These are phyloP conservation scores for Cercospora citrullina DNA, from an alignment of 2,329 filamentous ascomycete species.

Conservation along the genomic window DNA sequence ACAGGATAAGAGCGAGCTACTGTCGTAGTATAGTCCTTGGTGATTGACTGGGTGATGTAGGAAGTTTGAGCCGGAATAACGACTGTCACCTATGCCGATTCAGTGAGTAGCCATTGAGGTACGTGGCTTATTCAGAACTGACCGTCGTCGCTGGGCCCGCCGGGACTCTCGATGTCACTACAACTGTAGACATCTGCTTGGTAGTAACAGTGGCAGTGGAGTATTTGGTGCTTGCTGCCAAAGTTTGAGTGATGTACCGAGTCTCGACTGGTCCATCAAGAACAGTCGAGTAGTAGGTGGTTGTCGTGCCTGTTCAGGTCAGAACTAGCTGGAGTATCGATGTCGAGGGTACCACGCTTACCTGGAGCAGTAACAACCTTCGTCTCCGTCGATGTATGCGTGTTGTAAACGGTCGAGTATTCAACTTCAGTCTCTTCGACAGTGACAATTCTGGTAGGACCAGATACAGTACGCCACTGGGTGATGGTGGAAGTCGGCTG, in stretches of 20 bases:
- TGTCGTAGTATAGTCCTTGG: not conserved
- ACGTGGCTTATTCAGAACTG: not conserved
- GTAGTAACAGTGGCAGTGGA: not conserved
- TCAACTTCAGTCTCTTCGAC: constrained; percentile 8
- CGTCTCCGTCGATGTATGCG: constrained; percentile 1
- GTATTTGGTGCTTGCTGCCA: not conserved
- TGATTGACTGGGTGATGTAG: constrained; percentile 1
- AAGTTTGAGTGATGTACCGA: not conserved
- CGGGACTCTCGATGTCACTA: not conserved
- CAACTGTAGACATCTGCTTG: not conserved
- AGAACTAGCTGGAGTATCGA: not conserved
- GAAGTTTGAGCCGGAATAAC: constrained; percentile 9
- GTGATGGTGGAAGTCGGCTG: constrained; percentile 2
- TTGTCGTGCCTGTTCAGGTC: not conserved
- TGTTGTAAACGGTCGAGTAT: constrained; percentile 11
- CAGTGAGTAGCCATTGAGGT: not conserved
- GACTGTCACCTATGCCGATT: not conserved
- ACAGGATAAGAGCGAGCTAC: not conserved
- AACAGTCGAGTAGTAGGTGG: not conserved
- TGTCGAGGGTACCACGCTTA: not conserved
- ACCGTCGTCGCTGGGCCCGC: constrained; percentile 13
- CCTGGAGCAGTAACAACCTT: constrained; percentile 4
- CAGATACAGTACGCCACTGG: constrained; percentile 5
- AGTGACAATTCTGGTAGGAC: constrained; percentile 11
- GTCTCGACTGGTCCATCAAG: not conserved